Percentiles rank a stretch among this genome's conserved stretches.
Conservation (phyloP, 176 grass and related monocot species). For the Oryza officinalis region DNA sequence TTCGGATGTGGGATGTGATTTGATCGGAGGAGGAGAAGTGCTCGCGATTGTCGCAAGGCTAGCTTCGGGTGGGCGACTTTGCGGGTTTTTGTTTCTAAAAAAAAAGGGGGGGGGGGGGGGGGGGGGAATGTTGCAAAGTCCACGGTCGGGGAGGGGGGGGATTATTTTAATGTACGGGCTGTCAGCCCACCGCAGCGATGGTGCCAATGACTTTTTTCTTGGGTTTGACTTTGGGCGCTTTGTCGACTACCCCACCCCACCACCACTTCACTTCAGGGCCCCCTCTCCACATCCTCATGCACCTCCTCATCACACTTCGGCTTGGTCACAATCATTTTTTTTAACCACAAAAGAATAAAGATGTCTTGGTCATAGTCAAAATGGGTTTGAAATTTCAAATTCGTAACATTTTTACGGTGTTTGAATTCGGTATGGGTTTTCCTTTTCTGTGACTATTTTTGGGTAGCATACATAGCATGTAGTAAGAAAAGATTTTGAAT, state of each 20-base stretch:
- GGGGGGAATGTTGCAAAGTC: slow-evolving; percentile 25
- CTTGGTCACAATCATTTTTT: background rate
- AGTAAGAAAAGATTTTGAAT: too few relatives aligned
- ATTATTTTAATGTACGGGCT: slow-evolving; percentile 33
- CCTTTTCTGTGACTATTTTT: background rate
- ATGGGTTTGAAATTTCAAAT: background rate
- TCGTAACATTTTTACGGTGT: background rate
- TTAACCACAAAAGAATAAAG: background rate
- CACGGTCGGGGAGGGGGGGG: background rate
- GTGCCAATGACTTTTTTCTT: slow-evolving; percentile 2
- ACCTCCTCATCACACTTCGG: background rate
- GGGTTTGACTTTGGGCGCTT: slow-evolving; percentile 40
- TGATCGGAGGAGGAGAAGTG: slow-evolving; percentile 4
- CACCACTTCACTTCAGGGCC: background rate
- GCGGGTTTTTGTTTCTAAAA: background rate
- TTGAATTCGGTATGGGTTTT: background rate
- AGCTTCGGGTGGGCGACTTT: slow-evolving; percentile 9
- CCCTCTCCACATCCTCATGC: background rate
- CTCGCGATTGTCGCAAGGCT: background rate
- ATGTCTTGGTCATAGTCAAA: background rate
- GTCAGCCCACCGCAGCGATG: slow-evolving; percentile 2
- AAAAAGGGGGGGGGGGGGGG: background rate
- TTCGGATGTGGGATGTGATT: slow-evolving; percentile 45
- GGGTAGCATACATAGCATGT: too few relatives aligned
- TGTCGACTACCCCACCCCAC: background rate